phyloP scores from a whole-genome alignment of 768 basidiomycete species.

The Albatrellus ellisii region DNA sequence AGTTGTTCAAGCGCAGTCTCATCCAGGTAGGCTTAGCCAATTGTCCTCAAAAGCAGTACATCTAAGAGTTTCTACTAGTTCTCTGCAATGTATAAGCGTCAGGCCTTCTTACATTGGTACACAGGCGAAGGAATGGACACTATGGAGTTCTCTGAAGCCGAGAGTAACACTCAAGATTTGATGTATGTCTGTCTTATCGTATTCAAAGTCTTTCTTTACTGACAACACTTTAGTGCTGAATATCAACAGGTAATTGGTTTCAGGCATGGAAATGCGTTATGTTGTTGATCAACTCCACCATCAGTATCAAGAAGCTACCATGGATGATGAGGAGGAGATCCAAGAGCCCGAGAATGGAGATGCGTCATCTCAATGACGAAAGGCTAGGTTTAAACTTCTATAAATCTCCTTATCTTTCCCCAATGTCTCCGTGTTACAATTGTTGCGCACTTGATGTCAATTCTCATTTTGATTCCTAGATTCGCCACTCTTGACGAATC shows the following conservation, averaged over 20 bases:
- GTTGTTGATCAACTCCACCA: neutral
- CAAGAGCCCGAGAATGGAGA: constrained; percentile 4
- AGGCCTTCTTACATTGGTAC: constrained; percentile 87
- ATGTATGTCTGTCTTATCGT: constrained; percentile 38
- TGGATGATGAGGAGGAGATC: constrained; percentile 10
- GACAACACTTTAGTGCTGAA: constrained; percentile 45
- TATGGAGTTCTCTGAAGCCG: constrained; percentile 79
- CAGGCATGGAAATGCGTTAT: neutral
- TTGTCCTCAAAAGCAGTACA: neutral
- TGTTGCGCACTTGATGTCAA: neutral
- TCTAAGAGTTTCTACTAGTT: constrained; percentile 32
- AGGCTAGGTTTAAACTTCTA: neutral
- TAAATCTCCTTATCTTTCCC: neutral
- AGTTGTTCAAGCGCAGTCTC: constrained; percentile 67
- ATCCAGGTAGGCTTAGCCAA: constrained; percentile 30
- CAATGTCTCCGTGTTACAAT: neutral
- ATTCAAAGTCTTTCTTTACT: constrained; percentile 6
- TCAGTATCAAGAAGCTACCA: constrained; percentile 14
- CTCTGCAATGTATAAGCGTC: constrained; percentile 66
- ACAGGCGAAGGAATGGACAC: constrained; percentile 86
- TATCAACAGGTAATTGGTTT: constrained; percentile 60
- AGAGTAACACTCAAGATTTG: constrained; percentile 69
- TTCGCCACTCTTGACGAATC: neutral
- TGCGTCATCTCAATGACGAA: constrained; percentile 3
- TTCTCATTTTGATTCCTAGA: neutral